A percentile compares a stretch with the other conserved stretches of the same genome.
Conservation (phyloP, 345 rosid genomes). For the Gynandropsis gynandra region DNA sequence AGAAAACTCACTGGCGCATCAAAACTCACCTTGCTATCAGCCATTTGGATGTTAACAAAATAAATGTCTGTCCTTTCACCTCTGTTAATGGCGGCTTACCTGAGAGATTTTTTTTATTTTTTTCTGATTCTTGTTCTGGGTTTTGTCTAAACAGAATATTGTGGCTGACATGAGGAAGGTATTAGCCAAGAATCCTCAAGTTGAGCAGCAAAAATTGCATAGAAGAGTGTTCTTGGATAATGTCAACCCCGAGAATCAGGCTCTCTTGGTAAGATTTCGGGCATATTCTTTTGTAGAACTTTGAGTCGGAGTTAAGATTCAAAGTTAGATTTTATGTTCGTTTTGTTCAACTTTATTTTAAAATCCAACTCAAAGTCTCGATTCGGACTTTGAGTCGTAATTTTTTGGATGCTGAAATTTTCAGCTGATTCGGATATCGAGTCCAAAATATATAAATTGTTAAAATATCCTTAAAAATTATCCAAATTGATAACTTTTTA, state of each 20-base stretch:
- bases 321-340: no score
- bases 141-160: constrained; percentile 44
- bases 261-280: constrained; percentile 53
- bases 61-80: constrained; percentile 36
- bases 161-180: constrained; percentile 89
- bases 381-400: no score
- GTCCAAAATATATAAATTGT: no score
- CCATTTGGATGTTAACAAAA: constrained; percentile 74
- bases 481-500: no score
- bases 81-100: constrained; percentile 1
- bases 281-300: no score
- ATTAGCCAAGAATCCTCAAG: constrained; percentile 79
- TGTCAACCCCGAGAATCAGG: constrained; percentile 63
- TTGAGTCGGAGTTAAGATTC: no score
- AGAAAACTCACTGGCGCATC: constrained; percentile 88
- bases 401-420: no score
- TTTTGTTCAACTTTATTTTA: no score
- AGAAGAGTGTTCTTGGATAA: constrained; percentile 77
- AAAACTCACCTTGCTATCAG: constrained; percentile 81
- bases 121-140: constrained; percentile 4
- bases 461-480: no score
- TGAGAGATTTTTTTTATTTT: not conserved
- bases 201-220: constrained; percentile 80
- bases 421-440: no score
- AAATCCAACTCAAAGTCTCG: no score